phyloP scores from a whole-genome alignment of 225 moss, liverwort and hornwort species.

The Sphagnum tenellum region DNA sequence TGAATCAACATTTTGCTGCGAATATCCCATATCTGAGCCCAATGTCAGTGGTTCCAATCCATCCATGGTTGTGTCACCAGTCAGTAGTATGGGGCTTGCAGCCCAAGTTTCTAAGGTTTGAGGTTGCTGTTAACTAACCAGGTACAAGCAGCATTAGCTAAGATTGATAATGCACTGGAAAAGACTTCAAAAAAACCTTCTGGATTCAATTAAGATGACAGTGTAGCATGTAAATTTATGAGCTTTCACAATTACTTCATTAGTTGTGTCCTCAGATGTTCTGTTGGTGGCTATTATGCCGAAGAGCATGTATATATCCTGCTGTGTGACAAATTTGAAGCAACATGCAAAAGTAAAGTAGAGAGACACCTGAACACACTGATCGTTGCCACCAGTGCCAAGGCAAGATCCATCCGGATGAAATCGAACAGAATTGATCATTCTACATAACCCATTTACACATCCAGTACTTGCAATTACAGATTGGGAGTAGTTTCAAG shows the following conservation, averaged over 20 bases:
- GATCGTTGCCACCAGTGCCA: constrained; percentile 69
- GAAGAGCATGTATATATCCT: neutral
- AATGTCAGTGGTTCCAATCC: constrained; percentile 11
- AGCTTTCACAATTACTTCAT: too few relatives aligned
- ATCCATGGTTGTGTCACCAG: constrained; percentile 6
- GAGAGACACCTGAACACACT: constrained; percentile 59
- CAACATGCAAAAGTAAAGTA: neutral
- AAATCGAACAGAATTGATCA: constrained; percentile 75
- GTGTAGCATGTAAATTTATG: too few relatives aligned
- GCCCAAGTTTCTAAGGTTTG: too few relatives aligned
- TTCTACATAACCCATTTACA: constrained; percentile 21
- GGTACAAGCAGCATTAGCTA: too few relatives aligned
- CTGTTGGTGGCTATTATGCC: too few relatives aligned
- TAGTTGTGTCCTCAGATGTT: too few relatives aligned
- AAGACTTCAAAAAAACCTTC: too few relatives aligned
- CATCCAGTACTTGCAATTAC: too few relatives aligned
- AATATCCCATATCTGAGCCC: constrained; percentile 73
- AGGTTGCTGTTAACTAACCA: too few relatives aligned
- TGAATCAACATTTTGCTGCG: constrained; percentile 88
- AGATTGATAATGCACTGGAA: too few relatives aligned
- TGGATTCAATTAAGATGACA: too few relatives aligned
- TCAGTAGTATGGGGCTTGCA: neutral
- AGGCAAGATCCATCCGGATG: constrained; percentile 73
- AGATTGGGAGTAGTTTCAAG: too few relatives aligned
- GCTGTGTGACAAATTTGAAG: neutral